Conservation (phyloP, 1,284 basidiomycete species). For the Ceratobasidium sp. region DNA sequence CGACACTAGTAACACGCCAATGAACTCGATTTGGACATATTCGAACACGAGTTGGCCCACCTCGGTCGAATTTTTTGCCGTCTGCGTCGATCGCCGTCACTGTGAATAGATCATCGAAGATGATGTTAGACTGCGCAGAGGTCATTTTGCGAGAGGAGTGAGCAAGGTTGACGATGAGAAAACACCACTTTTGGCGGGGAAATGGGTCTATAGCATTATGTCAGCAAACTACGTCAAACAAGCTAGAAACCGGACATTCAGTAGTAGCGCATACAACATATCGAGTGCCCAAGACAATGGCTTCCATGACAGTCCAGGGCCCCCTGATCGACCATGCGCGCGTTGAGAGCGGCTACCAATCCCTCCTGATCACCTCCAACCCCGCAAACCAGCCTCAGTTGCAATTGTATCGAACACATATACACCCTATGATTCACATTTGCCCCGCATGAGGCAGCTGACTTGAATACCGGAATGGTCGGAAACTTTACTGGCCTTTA, state of each 20-base stretch:
- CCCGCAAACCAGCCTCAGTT: slow-evolving; percentile 16
- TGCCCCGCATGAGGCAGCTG: neutral
- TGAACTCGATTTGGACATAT: slow-evolving; percentile 19
- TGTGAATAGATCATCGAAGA: slow-evolving; percentile 93
- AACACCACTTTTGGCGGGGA: slow-evolving; percentile 6
- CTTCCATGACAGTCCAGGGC: neutral
- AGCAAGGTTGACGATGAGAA: slow-evolving; percentile 19
- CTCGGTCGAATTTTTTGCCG: slow-evolving; percentile 98
- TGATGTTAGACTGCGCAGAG: slow-evolving; percentile 68
- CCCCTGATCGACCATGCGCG: neutral
- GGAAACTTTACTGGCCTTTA: neutral
- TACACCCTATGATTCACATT: neutral
- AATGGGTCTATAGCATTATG: neutral
- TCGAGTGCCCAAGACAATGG: neutral
- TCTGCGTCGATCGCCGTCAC: slow-evolving; percentile 89
- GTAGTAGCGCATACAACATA: neutral
- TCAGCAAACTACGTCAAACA: neutral
- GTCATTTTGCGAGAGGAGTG: slow-evolving; percentile 44
- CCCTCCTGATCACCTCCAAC: neutral
- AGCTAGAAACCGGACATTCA: neutral
- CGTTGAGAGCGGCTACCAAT: neutral
- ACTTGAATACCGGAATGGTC: neutral
- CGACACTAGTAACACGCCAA: slow-evolving; percentile 71
- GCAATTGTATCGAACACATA: neutral
- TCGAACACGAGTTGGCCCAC: slow-evolving; percentile 61